Base-by-base conservation (phyloP, 2,329 filamentous ascomycete species). In the Penicillium aurantiogriseum region DNA sequence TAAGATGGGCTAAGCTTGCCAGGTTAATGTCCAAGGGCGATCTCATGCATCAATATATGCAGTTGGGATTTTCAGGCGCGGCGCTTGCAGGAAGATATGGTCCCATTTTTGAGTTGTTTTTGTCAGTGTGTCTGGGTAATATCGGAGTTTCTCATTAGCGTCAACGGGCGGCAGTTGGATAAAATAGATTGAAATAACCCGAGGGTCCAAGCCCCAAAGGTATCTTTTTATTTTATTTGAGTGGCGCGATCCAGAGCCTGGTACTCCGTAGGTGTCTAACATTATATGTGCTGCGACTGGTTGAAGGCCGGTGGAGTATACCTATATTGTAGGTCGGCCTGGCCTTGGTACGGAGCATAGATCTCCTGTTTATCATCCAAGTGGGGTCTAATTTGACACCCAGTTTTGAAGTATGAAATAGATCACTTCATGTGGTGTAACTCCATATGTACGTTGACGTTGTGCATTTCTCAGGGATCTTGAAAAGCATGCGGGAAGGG, bases 401-500 rank as follows among this genome's bases (percentile, higher is more conserved):
- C 25, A 25, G 31, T 11, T 47, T n/a, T 23, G 13, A 46, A 46
- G 38, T 42, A 9, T 8, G 35, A 10, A 39, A 17, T 47, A 35
- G 7, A 36, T n/a, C 15, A 35, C 5, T 21, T 17, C 27, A 46
- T 35, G 29, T 35, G 13, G n/a, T 51, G 19, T 51, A 4, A 35
- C 49, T 19, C 0, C 36, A 13, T 27, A 50, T 27, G 17, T 50
- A 10, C 23, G 33, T 39, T 47, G 45, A 61, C 65, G 63, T 57
- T 59, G 39, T 59, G 59, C 57, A 59, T 60, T 60, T 19, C 19
- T 36, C 49, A 52, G 50, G 33, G 49, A 63, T 62, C 59, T 57
- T 27, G 8, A 35, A 33, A 36, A 44, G 17, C 43, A 29, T 58
- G 53, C 62, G 59, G 57, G 53, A 59, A 51, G 52, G 59, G 40